A percentile compares a stretch with the other conserved stretches of the same genome.
These are phyloP conservation scores for Ceratocystis variospora DNA, from an alignment of 2,329 filamentous ascomycete genomes.

Conservation along the genomic window DNA sequence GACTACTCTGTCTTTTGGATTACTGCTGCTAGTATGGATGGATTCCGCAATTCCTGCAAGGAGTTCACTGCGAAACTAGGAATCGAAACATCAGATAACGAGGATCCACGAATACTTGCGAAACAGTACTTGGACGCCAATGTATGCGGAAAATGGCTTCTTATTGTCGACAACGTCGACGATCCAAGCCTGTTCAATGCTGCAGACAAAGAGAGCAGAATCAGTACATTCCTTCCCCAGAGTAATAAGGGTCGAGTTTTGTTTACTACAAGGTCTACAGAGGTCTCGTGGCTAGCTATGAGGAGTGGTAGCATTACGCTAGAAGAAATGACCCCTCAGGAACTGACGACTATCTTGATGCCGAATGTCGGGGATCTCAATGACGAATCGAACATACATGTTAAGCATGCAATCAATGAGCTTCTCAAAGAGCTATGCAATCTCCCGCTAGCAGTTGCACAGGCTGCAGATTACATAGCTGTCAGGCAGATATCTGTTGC, in stretches of 20 bases:
- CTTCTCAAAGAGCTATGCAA: slow-evolving; percentile 1
- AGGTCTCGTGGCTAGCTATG: background rate
- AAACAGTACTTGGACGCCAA: too few relatives aligned
- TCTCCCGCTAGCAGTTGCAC: slow-evolving; percentile 20
- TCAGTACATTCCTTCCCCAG: slow-evolving; percentile 25
- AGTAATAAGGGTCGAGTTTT: background rate
- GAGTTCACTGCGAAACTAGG: too few relatives aligned
- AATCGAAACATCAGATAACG: too few relatives aligned
- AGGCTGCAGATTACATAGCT: slow-evolving; percentile 20
- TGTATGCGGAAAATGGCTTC: too few relatives aligned
- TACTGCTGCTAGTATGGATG: too few relatives aligned
- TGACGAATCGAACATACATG: background rate
- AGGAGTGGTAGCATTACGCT: background rate
- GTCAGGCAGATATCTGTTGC: background rate
- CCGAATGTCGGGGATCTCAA: background rate
- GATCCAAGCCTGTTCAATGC: too few relatives aligned
- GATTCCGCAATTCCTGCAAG: too few relatives aligned
- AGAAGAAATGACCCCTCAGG: background rate
- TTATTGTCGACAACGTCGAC: too few relatives aligned
- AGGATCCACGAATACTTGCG: too few relatives aligned
- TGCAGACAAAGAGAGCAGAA: background rate
- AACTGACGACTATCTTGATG: background rate
- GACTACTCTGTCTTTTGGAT: too few relatives aligned
- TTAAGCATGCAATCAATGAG: background rate
- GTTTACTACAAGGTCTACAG: background rate